These are phyloP conservation scores for Termitomyces sp. DNA, from an alignment of 1,284 basidiomycete genomes.

Conservation along the genomic window DNA sequence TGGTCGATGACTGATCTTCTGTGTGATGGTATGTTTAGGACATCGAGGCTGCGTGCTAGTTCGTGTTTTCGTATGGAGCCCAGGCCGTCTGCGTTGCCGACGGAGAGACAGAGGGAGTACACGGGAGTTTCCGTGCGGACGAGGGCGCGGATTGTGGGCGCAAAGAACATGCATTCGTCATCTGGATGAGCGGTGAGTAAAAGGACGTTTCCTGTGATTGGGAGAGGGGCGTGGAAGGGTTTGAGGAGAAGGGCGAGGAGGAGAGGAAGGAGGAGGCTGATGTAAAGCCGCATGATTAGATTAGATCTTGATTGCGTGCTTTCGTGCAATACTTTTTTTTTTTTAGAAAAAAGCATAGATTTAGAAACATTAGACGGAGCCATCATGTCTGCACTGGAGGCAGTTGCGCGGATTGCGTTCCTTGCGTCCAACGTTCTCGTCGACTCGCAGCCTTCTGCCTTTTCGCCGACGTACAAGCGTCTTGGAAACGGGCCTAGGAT, in stretches of 20 bases:
- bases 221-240: slow-evolving; percentile 12
- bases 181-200: slow-evolving; percentile 87
- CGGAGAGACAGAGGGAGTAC: slow-evolving; percentile 58
- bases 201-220: slow-evolving; percentile 35
- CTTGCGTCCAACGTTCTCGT: slow-evolving; percentile 64
- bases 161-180: slow-evolving; percentile 92
- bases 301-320: slow-evolving; percentile 27
- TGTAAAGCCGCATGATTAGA: slow-evolving; percentile 12
- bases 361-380: too few species aligned
- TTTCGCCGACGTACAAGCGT: slow-evolving; percentile 30
- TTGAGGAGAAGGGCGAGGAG: slow-evolving; percentile 27
- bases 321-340: slow-evolving; percentile 22
- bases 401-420: slow-evolving; percentile 66
- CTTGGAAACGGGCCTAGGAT: slow-evolving; percentile 33
- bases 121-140: slow-evolving; percentile 23
- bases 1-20: slow-evolving; percentile 66
- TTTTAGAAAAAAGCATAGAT: background rate
- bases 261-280: slow-evolving; percentile 26
- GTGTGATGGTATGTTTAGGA: slow-evolving; percentile 60
- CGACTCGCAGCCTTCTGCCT: slow-evolving; percentile 43
- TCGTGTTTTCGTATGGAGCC: slow-evolving; percentile 65
- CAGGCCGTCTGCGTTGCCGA: slow-evolving; percentile 78
- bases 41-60: slow-evolving; percentile 60
- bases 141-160: slow-evolving; percentile 70
- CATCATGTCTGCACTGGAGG: slow-evolving; percentile 30